phyloP scores from a whole-genome alignment of 805 yeast species.

The Wickerhamiella dianesei region DNA sequence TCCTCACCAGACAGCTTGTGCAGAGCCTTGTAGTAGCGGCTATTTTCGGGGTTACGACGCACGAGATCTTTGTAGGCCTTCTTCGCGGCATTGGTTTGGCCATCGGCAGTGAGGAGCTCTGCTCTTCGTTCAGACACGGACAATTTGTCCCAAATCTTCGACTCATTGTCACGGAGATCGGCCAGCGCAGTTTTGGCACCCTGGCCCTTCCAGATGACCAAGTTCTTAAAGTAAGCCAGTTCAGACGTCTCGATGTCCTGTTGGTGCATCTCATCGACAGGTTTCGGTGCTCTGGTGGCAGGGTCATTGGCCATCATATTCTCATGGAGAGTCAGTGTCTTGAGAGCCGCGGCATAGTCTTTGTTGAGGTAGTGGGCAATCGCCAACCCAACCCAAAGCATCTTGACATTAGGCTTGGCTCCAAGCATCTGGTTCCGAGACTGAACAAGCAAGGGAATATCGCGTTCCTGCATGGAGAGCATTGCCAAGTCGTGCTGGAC shows the following conservation, averaged over 20 bases:
- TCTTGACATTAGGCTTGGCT: slow-evolving; percentile 27
- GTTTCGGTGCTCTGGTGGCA: slow-evolving; percentile 31
- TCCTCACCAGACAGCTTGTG: slow-evolving; percentile 46
- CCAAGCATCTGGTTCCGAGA: slow-evolving; percentile 60
- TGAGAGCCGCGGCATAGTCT: slow-evolving; percentile 54
- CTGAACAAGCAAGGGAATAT: slow-evolving; percentile 45
- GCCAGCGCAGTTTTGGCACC: slow-evolving; percentile 58
- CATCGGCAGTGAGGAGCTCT: slow-evolving; percentile 44
- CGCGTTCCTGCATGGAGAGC: slow-evolving; percentile 68
- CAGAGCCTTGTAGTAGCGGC: slow-evolving; percentile 47
- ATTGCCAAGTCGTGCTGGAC: slow-evolving; percentile 72
- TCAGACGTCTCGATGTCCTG: slow-evolving; percentile 74
- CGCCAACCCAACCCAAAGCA: slow-evolving; percentile 18
- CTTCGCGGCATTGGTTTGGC: slow-evolving; percentile 43
- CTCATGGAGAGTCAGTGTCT: slow-evolving; percentile 64
- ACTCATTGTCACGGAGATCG: slow-evolving; percentile 32
- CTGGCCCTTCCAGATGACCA: slow-evolving; percentile 39
- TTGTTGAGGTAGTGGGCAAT: slow-evolving; percentile 68
- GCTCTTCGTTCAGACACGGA: slow-evolving; percentile 58
- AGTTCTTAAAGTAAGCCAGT: slow-evolving; percentile 58
- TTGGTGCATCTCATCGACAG: slow-evolving; percentile 4
- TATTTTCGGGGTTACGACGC: slow-evolving; percentile 75
- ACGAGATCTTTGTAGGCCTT: slow-evolving; percentile 57
- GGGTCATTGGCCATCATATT: slow-evolving; percentile 43
- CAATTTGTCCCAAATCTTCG: slow-evolving; percentile 33